Percentiles rank a stretch among this genome's conserved stretches.
Conservation (phyloP, 2,329 filamentous ascomycete species). For the Aspergillus persii region DNA sequence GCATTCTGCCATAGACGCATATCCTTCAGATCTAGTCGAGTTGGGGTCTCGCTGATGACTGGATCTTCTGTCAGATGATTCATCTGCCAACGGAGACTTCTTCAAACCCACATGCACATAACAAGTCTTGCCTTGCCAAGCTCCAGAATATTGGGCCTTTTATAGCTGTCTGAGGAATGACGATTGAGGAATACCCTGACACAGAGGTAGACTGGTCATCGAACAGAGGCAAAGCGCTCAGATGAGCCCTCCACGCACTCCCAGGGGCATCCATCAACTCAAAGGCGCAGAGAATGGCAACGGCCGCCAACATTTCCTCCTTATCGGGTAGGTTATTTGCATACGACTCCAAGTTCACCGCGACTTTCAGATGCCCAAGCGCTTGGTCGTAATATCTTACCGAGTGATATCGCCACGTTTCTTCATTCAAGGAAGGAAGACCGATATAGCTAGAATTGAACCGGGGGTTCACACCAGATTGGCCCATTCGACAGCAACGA, state of each 20-base stretch:
- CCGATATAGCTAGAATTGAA: not conserved
- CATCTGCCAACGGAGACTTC: slow-evolving; percentile 1
- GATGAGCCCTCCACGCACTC: slow-evolving; percentile 15
- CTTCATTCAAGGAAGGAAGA: not conserved
- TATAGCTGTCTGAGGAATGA: not conserved
- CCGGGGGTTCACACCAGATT: not conserved
- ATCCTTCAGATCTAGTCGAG: slow-evolving; percentile 15
- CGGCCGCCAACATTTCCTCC: slow-evolving; percentile 18
- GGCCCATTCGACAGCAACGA: not conserved
- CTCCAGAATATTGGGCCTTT: slow-evolving; percentile 19
- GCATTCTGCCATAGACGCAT: slow-evolving; percentile 16
- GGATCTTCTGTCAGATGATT: not conserved
- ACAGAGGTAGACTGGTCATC: not conserved
- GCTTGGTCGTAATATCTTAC: slow-evolving; percentile 22
- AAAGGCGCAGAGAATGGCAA: slow-evolving; percentile 17
- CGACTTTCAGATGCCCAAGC: slow-evolving; percentile 12
- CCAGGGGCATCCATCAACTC: slow-evolving; percentile 19
- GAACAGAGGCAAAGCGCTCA: slow-evolving; percentile 14
- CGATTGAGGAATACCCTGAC: not conserved
- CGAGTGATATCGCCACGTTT: not conserved
- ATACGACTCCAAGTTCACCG: slow-evolving; percentile 2
- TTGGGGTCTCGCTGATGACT: slow-evolving; percentile 17
- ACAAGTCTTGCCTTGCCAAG: slow-evolving; percentile 15
- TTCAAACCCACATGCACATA: slow-evolving; percentile 19
- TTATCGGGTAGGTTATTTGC: not conserved